These are phyloP conservation scores for Juncus inflexus DNA, from an alignment of 176 grass and related monocot species.

Conservation along the genomic window DNA sequence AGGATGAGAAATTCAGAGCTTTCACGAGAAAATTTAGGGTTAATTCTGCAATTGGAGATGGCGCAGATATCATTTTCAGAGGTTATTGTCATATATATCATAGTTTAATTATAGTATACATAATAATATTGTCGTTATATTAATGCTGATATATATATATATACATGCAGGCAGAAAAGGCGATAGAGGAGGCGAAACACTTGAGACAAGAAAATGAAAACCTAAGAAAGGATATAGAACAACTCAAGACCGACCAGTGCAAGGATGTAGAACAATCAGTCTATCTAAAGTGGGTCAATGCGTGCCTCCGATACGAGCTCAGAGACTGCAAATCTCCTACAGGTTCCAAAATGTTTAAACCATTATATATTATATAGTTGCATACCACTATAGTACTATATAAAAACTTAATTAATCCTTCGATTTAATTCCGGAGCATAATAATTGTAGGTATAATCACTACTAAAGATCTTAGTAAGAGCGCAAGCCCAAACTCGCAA, in stretches of 20 bases:
- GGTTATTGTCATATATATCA: no score
- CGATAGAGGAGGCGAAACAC: conserved; percentile 41
- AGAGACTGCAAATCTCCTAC: conserved; percentile 47
- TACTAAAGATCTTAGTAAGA: conserved; percentile 71
- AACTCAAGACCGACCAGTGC: conserved; percentile 52
- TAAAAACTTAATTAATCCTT: not conserved
- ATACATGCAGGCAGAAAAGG: conserved; percentile 43
- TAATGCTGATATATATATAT: conserved; percentile 22
- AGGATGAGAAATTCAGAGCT: conserved; percentile 50
- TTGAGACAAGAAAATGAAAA: conserved; percentile 69
- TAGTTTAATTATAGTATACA: not conserved
- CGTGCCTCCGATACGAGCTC: conserved; percentile 75
- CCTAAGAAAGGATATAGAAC: conserved; percentile 53
- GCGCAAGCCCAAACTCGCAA: conserved; percentile 67
- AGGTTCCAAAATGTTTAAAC: not conserved
- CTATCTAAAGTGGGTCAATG: conserved; percentile 91
- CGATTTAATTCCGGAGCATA: no score
- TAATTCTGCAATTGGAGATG: conserved; percentile 51
- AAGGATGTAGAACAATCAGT: conserved; percentile 78
- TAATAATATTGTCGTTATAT: conserved; percentile 22
- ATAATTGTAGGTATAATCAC: conserved; percentile 25
- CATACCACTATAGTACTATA: not conserved
- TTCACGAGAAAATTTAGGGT: conserved; percentile 53
- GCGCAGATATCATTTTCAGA: conserved; percentile 40
- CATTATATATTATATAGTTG: no score